Conservation (phyloP, 371 early-diverging fungal species). For the Apophysomyces variabilis region DNA sequence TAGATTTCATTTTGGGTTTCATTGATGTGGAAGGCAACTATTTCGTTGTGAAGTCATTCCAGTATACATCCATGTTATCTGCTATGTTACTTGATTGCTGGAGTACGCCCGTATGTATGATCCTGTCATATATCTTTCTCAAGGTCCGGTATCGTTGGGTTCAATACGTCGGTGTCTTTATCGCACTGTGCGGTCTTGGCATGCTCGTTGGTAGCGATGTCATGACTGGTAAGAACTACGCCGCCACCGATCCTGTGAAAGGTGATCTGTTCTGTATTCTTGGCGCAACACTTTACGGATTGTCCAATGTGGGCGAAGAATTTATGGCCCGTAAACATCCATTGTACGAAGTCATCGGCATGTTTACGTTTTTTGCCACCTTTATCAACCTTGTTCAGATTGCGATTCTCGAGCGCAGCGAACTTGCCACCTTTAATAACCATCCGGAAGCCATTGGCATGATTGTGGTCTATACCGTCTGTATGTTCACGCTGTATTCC, state of each 20-base stretch:
- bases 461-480: constrained; percentile 64
- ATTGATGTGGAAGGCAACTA: constrained; percentile 84
- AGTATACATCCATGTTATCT: constrained; percentile 73
- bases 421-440: constrained; percentile 39
- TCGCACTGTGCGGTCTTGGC: constrained; percentile 70
- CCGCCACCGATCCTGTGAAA: constrained; percentile 56
- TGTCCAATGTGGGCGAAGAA: constrained; percentile 74
- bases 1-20: constrained; percentile 62
- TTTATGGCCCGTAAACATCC: constrained; percentile 69
- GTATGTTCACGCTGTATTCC: constrained; percentile 72
- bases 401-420: constrained; percentile 62
- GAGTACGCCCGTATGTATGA: constrained; percentile 73
- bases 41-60: constrained; percentile 76
- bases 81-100: constrained; percentile 79
- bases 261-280: constrained; percentile 74
- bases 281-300: constrained; percentile 75
- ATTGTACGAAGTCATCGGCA: constrained; percentile 74
- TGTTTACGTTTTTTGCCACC: constrained; percentile 73
- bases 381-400: constrained; percentile 75
- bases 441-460: constrained; percentile 48
- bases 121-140: constrained; percentile 66
- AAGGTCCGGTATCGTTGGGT: constrained; percentile 63
- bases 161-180: constrained; percentile 68
- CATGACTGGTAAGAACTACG: constrained; percentile 47
- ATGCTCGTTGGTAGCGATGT: constrained; percentile 70